These are phyloP conservation scores for Anthoceros angustus DNA, from an alignment of 225 moss, liverwort and hornwort species.

Conservation along the genomic window DNA sequence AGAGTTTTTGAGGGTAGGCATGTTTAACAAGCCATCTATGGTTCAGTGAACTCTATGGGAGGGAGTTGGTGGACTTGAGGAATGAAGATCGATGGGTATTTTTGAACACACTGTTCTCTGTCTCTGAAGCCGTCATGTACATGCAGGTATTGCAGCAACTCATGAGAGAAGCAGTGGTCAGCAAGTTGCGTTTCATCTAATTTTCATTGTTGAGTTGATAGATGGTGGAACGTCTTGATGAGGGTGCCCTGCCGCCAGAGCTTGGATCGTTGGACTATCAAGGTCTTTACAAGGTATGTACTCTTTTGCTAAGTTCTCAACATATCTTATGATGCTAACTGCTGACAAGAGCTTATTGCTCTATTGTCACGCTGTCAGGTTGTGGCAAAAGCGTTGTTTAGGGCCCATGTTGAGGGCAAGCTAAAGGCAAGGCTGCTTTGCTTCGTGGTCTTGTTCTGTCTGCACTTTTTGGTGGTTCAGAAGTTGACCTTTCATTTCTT, in stretches of 20 bases:
- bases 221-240: conserved; percentile 94
- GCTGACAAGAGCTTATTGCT: not conserved
- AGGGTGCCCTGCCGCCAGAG: conserved; percentile 66
- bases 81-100: conserved; percentile 81
- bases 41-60: conserved; percentile 70
- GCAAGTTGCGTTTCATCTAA: not conserved
- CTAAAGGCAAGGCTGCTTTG: conserved; percentile 32
- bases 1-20: not conserved
- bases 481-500: not conserved
- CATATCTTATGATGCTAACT: not conserved
- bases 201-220: conserved; percentile 6
- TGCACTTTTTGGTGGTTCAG: not conserved
- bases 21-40: conserved; percentile 1
- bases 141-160: conserved; percentile 46
- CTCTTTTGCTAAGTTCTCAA: not conserved
- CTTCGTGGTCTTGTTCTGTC: not conserved
- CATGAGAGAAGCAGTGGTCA: not conserved
- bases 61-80: conserved; percentile 67
- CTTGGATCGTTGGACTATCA: conserved; percentile 70
- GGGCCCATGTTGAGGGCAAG: conserved; percentile 87
- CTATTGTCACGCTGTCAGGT: conserved; percentile 27
- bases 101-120: conserved; percentile 73
- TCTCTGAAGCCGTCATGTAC: conserved; percentile 75
- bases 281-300: conserved; percentile 55
- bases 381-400: conserved; percentile 75